phyloP scores from a whole-genome alignment of 345 rosid genomes.

The Combretum micranthum region DNA sequence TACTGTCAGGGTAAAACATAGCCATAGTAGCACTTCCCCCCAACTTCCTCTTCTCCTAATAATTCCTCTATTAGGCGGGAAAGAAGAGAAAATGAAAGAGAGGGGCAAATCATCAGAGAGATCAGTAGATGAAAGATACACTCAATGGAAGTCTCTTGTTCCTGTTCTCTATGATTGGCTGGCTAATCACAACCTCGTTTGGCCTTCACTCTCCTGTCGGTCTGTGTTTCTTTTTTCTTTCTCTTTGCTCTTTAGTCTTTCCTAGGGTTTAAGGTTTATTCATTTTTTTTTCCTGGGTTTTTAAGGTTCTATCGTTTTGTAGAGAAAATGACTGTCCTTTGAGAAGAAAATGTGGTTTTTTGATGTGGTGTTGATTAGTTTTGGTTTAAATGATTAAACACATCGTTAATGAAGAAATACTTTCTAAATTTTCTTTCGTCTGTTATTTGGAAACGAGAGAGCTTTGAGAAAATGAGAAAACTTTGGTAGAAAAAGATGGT shows the following conservation, averaged over 20 bases:
- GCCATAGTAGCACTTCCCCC: no score
- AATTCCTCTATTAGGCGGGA: no score
- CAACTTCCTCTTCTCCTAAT: no score
- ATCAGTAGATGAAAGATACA: constrained; percentile 21
- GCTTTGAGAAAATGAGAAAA: no score
- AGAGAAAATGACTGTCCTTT: background rate
- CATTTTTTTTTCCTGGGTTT: background rate
- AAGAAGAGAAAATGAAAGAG: background rate
- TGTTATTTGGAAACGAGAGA: no score
- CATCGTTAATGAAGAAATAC: no score
- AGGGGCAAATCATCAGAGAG: constrained; percentile 10
- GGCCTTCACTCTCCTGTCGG: constrained; percentile 47
- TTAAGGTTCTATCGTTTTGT: background rate
- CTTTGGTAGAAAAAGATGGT: no score
- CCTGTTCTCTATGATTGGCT: constrained; percentile 25
- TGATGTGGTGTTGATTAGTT: background rate
- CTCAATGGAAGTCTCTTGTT: constrained; percentile 20
- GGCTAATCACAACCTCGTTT: constrained; percentile 27
- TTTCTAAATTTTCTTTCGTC: no score
- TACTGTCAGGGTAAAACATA: no score
- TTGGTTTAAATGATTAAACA: background rate
- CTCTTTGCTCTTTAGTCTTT: background rate
- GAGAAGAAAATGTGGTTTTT: background rate
- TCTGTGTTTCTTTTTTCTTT: constrained; percentile 5
- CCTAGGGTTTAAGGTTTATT: constrained; percentile 9